These are phyloP conservation scores for Lodderomyces orthopsilosis DNA, from an alignment of 1,139 yeast genomes.

Conservation along the genomic window DNA sequence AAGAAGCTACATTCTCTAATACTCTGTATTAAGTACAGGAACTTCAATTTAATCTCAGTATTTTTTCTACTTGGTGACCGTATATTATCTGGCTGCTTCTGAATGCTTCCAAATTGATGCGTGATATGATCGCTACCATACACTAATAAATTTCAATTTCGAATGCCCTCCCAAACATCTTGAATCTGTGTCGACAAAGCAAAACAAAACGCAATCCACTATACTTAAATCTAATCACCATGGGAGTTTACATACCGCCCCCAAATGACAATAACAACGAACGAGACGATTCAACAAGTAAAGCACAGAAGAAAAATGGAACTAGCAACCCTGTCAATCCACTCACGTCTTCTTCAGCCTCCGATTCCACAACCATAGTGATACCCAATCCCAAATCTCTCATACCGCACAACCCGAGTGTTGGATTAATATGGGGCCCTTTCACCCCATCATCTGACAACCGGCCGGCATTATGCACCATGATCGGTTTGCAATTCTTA, in stretches of 20 bases:
- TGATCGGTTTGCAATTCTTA: slow-evolving; percentile 47
- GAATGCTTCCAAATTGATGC: neutral
- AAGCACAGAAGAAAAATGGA: neutral
- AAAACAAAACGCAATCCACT: neutral
- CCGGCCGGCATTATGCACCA: slow-evolving; percentile 43
- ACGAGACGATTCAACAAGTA: slow-evolving; percentile 7
- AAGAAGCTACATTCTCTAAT: no score
- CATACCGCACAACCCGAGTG: slow-evolving; percentile 46
- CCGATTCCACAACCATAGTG: slow-evolving; percentile 17
- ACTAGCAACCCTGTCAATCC: slow-evolving; percentile 3
- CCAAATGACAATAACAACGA: slow-evolving; percentile 16
- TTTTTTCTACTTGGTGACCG: no score
- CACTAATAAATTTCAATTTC: neutral
- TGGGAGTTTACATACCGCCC: slow-evolving; percentile 37
- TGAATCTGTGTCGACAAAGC: no score
- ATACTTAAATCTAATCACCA: slow-evolving; percentile 9
- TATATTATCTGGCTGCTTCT: no score
- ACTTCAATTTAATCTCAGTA: no score
- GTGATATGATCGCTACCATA: neutral
- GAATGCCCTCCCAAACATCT: neutral
- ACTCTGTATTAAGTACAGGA: no score
- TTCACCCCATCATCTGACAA: slow-evolving; percentile 64
- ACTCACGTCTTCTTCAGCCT: slow-evolving; percentile 11
- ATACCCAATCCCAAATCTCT: slow-evolving; percentile 23
- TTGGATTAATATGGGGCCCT: slow-evolving; percentile 65